phyloP scores from a whole-genome alignment of 2,329 filamentous ascomycete species.

The Colletotrichum sp. region DNA sequence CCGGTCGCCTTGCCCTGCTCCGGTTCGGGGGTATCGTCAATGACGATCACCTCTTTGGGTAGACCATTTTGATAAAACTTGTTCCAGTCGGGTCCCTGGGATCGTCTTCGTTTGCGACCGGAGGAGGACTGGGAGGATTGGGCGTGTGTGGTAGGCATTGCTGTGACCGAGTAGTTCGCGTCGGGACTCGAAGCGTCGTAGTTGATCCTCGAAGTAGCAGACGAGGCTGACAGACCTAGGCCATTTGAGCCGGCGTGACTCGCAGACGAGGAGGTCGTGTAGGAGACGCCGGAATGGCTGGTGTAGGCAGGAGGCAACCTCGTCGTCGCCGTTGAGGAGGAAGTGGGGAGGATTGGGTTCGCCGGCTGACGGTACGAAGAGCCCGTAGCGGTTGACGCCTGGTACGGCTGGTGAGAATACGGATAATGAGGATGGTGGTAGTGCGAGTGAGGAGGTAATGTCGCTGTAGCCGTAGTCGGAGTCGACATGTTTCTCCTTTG shows the following conservation, averaged over 20 bases:
- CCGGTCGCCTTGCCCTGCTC: constrained; percentile 39
- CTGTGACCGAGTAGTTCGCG: constrained; percentile 30
- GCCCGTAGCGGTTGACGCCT: constrained; percentile 45
- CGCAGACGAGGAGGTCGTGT: constrained; percentile 22
- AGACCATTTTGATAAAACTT: constrained; percentile 84
- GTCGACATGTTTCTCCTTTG: constrained; percentile 70
- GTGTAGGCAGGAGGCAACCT: constrained; percentile 34
- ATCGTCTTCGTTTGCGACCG: constrained; percentile 58
- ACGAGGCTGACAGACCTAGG: constrained; percentile 35
- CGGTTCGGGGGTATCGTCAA: constrained; percentile 73
- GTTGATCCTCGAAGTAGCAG: constrained; percentile 31
- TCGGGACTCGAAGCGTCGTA: constrained; percentile 34
- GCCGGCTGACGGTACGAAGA: constrained; percentile 34
- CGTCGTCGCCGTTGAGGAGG: constrained; percentile 41
- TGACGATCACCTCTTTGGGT: constrained; percentile 85
- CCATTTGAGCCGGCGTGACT: constrained; percentile 39
- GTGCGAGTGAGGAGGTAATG: constrained; percentile 52
- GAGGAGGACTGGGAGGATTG: constrained; percentile 26
- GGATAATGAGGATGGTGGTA: constrained; percentile 70
- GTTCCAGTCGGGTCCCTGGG: constrained; percentile 75
- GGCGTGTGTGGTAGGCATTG: constrained; percentile 37
- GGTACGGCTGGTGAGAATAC: constrained; percentile 55
- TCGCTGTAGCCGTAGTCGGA: constrained; percentile 55
- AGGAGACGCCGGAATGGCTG: constrained; percentile 32
- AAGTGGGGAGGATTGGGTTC: constrained; percentile 41